A percentile compares a stretch with the other conserved stretches of the same genome.
Conservation (phyloP, 306 rosid genomes). For the Malus sylvestris region DNA sequence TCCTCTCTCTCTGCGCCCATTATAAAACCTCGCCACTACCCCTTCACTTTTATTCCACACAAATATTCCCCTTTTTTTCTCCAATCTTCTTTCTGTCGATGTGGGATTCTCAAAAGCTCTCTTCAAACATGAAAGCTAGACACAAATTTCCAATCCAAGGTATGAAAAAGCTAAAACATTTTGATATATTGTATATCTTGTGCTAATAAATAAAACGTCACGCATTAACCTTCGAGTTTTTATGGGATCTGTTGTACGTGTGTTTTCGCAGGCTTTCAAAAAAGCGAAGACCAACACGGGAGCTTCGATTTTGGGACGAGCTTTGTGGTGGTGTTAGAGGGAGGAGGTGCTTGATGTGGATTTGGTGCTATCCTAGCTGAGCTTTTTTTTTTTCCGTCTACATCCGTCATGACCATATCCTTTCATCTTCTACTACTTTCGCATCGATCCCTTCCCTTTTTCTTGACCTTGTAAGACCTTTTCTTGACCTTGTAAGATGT, state of each 20-base stretch:
- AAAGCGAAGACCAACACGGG: not conserved
- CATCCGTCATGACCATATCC: not conserved
- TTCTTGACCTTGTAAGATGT: constrained; percentile 99
- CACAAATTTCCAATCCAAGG: constrained; percentile 39
- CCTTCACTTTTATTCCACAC: not conserved
- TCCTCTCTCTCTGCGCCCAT: constrained; percentile 7
- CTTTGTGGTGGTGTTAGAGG: not conserved
- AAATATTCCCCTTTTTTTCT: not conserved
- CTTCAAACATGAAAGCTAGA: constrained; percentile 38
- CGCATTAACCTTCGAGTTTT: not conserved
- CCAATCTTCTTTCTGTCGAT: constrained; percentile 14
- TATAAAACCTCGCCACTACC: constrained; percentile 30
- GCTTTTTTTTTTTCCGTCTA: constrained; percentile 35
- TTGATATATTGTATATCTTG: not conserved
- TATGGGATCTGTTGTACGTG: not conserved
- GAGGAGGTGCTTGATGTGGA: constrained; percentile 13
- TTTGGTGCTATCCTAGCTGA: constrained; percentile 89
- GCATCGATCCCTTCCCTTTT: constrained; percentile 22
- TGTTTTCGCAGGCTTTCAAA: not conserved
- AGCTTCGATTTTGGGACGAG: not conserved
- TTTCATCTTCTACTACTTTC: not conserved
- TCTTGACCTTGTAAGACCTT: constrained; percentile 99
- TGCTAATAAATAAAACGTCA: not conserved
- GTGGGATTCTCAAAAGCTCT: constrained; percentile 10
- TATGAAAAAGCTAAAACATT: constrained; percentile 9